Evolutionary conservation across 2,329 filamentous ascomycete species (phyloP).

Genomic region (Alternaria infectoria): DNA sequence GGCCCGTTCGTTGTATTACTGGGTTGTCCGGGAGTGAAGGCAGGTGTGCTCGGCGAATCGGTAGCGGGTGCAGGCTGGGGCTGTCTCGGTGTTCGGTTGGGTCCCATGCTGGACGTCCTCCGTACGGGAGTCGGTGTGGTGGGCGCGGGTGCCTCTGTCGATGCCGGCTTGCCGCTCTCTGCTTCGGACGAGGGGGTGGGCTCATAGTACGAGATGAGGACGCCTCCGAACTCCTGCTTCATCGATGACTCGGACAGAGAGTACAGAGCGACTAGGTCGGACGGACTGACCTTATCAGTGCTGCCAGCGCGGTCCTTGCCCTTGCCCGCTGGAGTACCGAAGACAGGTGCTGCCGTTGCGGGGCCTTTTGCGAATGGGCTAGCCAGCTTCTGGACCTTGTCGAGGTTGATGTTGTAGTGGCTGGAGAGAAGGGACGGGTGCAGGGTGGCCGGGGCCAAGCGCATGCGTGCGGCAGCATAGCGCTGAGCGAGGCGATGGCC

Average conservation of each 20-base stretch:
- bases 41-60: conserved; percentile 59
- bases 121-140: conserved; percentile 78
- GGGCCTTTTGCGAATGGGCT: conserved; percentile 78
- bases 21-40: conserved; percentile 45
- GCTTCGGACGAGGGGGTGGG: conserved; percentile 44
- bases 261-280: conserved; percentile 79
- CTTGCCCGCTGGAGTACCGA: conserved; percentile 67
- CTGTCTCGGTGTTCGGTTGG: conserved; percentile 59
- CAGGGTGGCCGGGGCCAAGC: conserved; percentile 68
- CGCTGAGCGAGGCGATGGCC: conserved; percentile 87
- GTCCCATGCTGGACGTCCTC: conserved; percentile 63
- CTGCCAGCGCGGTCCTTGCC: conserved; percentile 64
- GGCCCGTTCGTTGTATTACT: conserved; percentile 36
- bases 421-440: conserved; percentile 78
- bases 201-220: conserved; percentile 80
- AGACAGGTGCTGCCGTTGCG: conserved; percentile 55
- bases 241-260: conserved; percentile 50
- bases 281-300: conserved; percentile 43
- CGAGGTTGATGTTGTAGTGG: conserved; percentile 76
- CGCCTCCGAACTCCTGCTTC: conserved; percentile 81
- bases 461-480: conserved; percentile 87
- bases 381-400: conserved; percentile 84
- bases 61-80: conserved; percentile 51
- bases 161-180: conserved; percentile 19
- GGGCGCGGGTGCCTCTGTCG: conserved; percentile 63